Evolutionary conservation across 1,139 yeast genomes (phyloP).

Genomic region (Candida gigantensis): DNA sequence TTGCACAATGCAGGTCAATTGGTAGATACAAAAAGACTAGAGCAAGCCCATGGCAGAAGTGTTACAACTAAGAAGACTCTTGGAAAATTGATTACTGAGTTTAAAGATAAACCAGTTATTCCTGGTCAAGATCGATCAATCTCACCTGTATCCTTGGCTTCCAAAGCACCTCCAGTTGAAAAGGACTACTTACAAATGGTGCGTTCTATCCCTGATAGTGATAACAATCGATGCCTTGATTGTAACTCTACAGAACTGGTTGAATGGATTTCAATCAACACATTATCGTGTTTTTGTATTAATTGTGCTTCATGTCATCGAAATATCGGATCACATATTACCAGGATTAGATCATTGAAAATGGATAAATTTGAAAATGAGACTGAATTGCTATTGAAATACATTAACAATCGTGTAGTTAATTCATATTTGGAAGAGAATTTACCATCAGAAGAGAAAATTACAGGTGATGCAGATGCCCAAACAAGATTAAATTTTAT

Average conservation of each 20-base stretch:
- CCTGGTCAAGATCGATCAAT: conserved; percentile 25
- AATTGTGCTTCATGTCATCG: conserved; percentile 72
- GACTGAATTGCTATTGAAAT: conserved; percentile 36
- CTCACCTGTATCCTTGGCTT: conserved; percentile 39
- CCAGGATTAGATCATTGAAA: conserved; percentile 51
- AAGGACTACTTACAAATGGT: conserved; percentile 45
- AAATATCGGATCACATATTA: conserved; percentile 51
- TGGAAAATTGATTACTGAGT: conserved; percentile 16
- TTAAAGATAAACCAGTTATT: conserved; percentile 18
- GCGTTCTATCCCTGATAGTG: conserved; percentile 46
- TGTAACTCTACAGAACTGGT: conserved; percentile 67
- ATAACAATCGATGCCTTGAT: conserved; percentile 74
- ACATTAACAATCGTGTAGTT: conserved; percentile 40
- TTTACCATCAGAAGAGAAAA: conserved; percentile 13
- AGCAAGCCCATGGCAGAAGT: conserved; percentile 12
- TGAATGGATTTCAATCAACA: conserved; percentile 87
- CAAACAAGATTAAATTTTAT: conserved; percentile 46
- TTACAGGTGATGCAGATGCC: conserved; percentile 30
- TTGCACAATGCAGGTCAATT: conserved; percentile 52
- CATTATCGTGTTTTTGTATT: conserved; percentile 73
- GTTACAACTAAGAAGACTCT: conserved; percentile 12
- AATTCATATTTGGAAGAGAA: conserved; percentile 41
- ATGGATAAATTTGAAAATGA: conserved; percentile 52
- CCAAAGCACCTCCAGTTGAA: conserved; percentile 23
- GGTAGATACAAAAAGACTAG: conserved; percentile 31